Evolutionary conservation across 305 asterid genomes (phyloP).

Genomic region (Euphrasia arctica): DNA sequence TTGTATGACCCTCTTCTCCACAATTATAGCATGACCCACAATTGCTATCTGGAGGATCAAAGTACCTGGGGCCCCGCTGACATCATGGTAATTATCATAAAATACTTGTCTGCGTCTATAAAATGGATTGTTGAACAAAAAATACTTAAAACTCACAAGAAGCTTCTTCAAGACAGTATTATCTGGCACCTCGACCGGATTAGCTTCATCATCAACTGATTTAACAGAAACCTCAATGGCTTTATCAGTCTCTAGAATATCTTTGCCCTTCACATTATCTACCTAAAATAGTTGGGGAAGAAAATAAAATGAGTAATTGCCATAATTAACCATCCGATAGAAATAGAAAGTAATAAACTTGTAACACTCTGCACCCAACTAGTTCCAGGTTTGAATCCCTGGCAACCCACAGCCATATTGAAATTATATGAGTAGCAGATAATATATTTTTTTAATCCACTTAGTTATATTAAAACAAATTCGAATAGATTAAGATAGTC

Average conservation of each 20-base stretch:
- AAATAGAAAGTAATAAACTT: neutral
- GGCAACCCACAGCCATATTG: neutral
- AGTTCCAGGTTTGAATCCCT: too few species aligned
- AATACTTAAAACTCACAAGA: constrained; percentile 75
- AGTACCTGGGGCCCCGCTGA: constrained; percentile 98
- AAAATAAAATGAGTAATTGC: constrained; percentile 9
- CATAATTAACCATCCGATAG: constrained; percentile 3
- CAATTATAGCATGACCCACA: constrained; percentile 97
- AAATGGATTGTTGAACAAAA: constrained; percentile 32
- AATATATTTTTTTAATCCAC: too few species aligned
- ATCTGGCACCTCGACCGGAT: constrained; percentile 45
- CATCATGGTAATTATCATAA: constrained; percentile 37
- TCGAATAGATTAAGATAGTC: neutral
- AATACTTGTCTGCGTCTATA: constrained; percentile 27
- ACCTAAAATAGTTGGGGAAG: constrained; percentile 32
- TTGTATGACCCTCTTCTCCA: constrained; percentile 89
- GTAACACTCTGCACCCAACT: neutral
- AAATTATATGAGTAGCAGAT: neutral
- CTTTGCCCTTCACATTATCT: constrained; percentile 32
- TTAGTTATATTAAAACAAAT: too few species aligned
- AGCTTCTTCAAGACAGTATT: constrained; percentile 35
- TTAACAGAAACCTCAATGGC: neutral
- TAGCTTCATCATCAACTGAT: constrained; percentile 18
- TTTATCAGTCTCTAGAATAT: neutral
- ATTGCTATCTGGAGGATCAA: constrained; percentile 87